Evolutionary conservation across 2,329 filamentous ascomycete species (phyloP), one percentile per base, ranked within the genome.

Genomic region (Pleurostoma richardsiae): DNA sequence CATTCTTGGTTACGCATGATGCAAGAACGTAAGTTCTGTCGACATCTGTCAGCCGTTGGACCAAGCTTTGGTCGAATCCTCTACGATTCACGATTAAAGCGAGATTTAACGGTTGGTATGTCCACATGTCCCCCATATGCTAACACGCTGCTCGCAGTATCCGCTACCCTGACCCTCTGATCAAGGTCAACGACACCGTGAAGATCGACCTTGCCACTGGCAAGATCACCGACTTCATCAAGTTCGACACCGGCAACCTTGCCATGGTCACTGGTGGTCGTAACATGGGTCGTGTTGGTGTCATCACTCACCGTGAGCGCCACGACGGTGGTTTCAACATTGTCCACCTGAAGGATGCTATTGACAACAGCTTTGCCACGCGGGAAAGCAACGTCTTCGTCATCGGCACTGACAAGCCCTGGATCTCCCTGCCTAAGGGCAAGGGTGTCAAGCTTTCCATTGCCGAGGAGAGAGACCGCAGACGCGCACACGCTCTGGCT

Each of bases 1-100:
- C 94, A 95, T 99, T 96, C 91, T 96, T 97, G 90, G 94, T 99
- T 89, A 99, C 94, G 91, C 94, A 99, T 89, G 94, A 99, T 94
- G 94, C 94, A 80, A 88, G 94, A 90, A 99, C 94, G 92, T 99
- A 82, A 96, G 92, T 97, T 87, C 83, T 86, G 83, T 79, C 82
- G 78, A 88, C 87, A 90, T 96, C 91, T 94, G 91, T 96, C 92
- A 96, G 92, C 86, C 92, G 92, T 96, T 96, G 92, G 90, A 92
- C 89, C 90, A 95, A 94, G 88, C 82, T 96, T 94, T 95, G 90
- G 90, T 80, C 69, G 76, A 79, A 52, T 77, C 73, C 56, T 44
- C 41, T 46, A 49, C 41, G 45, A 52, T 49, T 44, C 41, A 39
- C 30, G 49, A 60, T 56, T 52, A 52, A 59, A 61, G 62, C 62